These are phyloP conservation scores for Microdochium bolleyi DNA, from an alignment of 2,329 filamentous ascomycete species.

Conservation along the genomic window DNA sequence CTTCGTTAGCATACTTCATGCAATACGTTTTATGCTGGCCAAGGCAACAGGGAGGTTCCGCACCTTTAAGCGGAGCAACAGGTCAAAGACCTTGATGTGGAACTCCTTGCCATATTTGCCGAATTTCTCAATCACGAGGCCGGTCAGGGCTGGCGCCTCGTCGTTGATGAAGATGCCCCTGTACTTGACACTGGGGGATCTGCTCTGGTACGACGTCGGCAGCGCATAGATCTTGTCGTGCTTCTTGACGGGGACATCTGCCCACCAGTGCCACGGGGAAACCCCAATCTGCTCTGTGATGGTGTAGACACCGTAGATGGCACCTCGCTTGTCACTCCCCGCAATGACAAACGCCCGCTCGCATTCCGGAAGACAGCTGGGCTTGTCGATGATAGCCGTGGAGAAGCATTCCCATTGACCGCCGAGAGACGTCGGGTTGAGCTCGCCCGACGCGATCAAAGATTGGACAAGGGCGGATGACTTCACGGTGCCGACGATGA, in stretches of 20 bases:
- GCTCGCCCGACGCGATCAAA: background rate
- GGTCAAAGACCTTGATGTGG: background rate
- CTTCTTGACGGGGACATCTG: conserved; percentile 43
- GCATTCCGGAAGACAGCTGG: conserved; percentile 7
- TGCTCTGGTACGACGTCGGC: conserved; percentile 35
- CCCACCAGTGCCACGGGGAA: conserved; percentile 50
- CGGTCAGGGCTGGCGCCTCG: conserved; percentile 46
- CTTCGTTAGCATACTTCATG: background rate
- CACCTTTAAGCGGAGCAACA: background rate
- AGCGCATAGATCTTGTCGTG: conserved; percentile 42
- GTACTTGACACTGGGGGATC: conserved; percentile 49
- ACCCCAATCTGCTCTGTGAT: conserved; percentile 55
- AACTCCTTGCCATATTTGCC: conserved; percentile 1
- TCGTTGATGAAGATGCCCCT: conserved; percentile 58
- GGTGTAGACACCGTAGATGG: conserved; percentile 52
- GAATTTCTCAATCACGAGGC: conserved; percentile 3
- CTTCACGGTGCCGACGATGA: background rate
- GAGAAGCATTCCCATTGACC: background rate
- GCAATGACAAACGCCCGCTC: conserved; percentile 43
- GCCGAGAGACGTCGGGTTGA: background rate
- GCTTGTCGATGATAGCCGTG: background rate
- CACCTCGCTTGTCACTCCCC: conserved; percentile 49
- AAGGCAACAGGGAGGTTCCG: no score
- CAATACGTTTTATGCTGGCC: no score
- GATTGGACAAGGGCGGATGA: conserved; percentile 14